Conservation (phyloP, 192 early-diverging fungal genomes). For the Geranomyces variabilis region DNA sequence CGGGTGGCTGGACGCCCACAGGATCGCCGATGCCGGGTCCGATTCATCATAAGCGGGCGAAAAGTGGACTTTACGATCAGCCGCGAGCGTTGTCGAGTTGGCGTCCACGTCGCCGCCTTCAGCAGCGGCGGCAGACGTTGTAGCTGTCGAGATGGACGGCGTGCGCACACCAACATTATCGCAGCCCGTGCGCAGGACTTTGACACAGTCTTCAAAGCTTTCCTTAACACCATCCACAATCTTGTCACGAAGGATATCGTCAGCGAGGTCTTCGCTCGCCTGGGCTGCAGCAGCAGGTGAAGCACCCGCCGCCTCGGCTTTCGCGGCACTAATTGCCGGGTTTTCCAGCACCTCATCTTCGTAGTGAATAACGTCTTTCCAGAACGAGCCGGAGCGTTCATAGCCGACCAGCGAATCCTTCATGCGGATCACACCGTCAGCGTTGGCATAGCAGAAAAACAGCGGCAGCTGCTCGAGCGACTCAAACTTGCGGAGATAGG, state of each 20-base stretch:
- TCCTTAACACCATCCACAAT: conserved; percentile 16
- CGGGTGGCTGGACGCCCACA: conserved; percentile 14
- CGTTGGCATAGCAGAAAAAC: conserved; percentile 55
- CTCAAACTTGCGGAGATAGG: conserved; percentile 50
- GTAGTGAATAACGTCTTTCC: conserved; percentile 52
- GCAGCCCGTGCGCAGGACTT: not conserved
- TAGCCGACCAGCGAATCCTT: conserved; percentile 49
- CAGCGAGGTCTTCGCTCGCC: not conserved
- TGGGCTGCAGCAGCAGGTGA: not conserved
- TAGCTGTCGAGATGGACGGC: not conserved
- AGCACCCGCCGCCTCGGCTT: not conserved
- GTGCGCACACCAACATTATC: conserved; percentile 4
- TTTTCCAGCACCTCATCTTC: conserved; percentile 7
- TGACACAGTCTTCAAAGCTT: conserved; percentile 10
- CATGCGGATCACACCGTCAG: conserved; percentile 43
- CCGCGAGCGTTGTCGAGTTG: not conserved
- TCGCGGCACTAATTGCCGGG: not conserved
- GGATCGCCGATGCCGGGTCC: not conserved
- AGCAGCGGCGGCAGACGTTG: not conserved
- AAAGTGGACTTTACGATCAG: conserved; percentile 5
- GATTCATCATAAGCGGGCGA: not conserved
- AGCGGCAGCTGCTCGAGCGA: conserved; percentile 45
- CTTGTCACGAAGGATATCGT: not conserved
- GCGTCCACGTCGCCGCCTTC: not conserved
- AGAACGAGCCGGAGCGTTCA: conserved; percentile 33